Conservation (phyloP, 2,329 filamentous ascomycete genomes). For the Colletotrichum spaethianum region DNA sequence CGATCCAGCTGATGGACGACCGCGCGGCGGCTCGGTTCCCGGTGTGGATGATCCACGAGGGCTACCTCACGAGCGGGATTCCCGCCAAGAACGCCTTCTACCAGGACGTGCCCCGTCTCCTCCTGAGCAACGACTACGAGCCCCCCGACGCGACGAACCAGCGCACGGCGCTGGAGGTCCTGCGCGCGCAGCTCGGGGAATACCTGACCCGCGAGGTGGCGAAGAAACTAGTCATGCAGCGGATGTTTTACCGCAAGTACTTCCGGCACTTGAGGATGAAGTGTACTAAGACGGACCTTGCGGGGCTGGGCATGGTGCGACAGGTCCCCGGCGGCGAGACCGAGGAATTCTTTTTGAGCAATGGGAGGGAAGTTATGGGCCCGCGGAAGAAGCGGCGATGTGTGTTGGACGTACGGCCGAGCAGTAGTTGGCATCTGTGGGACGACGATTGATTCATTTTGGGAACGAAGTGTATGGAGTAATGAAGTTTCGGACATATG, state of each 20-base stretch:
- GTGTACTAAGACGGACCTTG: constrained; percentile 40
- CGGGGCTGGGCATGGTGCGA: constrained; percentile 38
- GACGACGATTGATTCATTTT: constrained; percentile 26
- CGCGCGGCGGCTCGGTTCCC: constrained; percentile 37
- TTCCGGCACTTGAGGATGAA: constrained; percentile 40
- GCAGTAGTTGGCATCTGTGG: constrained; percentile 38
- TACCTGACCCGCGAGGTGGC: constrained; percentile 30
- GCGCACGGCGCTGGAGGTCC: constrained; percentile 25
- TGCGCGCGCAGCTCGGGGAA: constrained; percentile 27
- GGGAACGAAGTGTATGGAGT: background rate
- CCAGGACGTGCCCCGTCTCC: constrained; percentile 29
- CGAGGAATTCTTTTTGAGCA: constrained; percentile 39
- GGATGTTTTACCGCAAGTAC: constrained; percentile 41
- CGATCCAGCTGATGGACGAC: constrained; percentile 40
- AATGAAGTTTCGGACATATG: background rate
- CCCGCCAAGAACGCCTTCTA: constrained; percentile 37
- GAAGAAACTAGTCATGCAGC: constrained; percentile 35
- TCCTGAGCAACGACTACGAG: constrained; percentile 37
- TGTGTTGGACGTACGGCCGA: constrained; percentile 30
- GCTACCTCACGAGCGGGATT: constrained; percentile 37
- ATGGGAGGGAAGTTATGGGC: constrained; percentile 31
- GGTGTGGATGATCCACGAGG: constrained; percentile 42
- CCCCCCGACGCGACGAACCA: constrained; percentile 34
- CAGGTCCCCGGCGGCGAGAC: constrained; percentile 31
- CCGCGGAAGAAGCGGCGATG: constrained; percentile 30